Base-by-base conservation (phyloP, 2,329 filamentous ascomycete species). In the Aspergillus glaucus region DNA sequence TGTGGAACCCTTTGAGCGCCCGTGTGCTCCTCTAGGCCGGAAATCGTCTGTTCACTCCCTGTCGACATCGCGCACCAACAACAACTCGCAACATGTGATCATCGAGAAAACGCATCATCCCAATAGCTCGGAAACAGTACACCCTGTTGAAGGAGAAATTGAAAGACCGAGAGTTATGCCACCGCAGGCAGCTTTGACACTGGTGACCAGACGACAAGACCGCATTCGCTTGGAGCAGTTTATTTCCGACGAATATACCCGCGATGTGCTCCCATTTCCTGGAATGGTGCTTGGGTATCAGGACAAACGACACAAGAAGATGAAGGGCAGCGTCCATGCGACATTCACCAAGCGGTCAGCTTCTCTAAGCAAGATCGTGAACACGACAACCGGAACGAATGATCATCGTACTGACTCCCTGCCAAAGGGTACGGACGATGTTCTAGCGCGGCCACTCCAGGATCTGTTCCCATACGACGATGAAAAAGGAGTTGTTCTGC, bases 241-340 rank as follows among this genome's bases (percentile, higher is more conserved):
- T 15, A 73, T 96, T 19, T 75, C 80, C 14, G 88, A 95, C 55
- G 82, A 95, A 1, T 96, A 91, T 86, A 94, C 87, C 12, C 83
- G 84, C 45, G 87, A 94, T 48, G 68, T 82, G 15, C 71, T 96
- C 39, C 89, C 90, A 1, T 93, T 86, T 62, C 89, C 91, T 14
- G 89, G 89, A 1, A 91, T 95, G 80, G 80, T 79, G 28, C 75
- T 68, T 67, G 83, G 71, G 66, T 81, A 65, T 67, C 82, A 72
- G 71, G 86, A 95, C 58, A 82, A 87, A 61, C 74, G 88, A 21
- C 37, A 95, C 95, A 73, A 81, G 90, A 46, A 94, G 91, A 64
- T 78, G 96, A 30, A 30, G 10, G 10, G 26, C 54, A 95, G 88
- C 67, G 85, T 88, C 61, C 79, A 87, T 12, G 85, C 80, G 56